A percentile compares a stretch with the other conserved stretches of the same genome.
phyloP scores from a whole-genome alignment of 768 basidiomycete genomes.

The Tulasnella sp. region DNA sequence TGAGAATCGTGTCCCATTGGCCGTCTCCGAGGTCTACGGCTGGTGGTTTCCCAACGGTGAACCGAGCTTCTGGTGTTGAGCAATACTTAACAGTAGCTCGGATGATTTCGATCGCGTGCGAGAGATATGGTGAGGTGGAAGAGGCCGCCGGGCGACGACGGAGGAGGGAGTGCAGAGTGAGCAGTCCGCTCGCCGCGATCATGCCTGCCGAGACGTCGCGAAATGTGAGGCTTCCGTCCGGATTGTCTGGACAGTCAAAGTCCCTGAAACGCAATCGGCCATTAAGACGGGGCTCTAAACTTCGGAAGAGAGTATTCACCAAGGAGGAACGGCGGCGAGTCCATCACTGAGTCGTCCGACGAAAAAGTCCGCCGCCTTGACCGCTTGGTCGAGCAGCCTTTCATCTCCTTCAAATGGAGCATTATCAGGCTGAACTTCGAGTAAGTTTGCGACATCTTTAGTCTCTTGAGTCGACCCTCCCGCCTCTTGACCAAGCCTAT shows the following conservation, averaged over 20 bases:
- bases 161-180: constrained; percentile 14
- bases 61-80: constrained; percentile 7
- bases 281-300: neutral
- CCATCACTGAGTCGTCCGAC: constrained; percentile 1
- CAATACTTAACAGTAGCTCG: constrained; percentile 22
- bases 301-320: neutral
- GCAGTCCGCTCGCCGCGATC: constrained; percentile 26
- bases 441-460: neutral
- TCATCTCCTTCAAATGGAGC: neutral
- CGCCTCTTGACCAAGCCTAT: neutral
- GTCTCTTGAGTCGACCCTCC: neutral
- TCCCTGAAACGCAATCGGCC: neutral
- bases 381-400: constrained; percentile 5
- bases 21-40: neutral
- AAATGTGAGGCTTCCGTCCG: constrained; percentile 26
- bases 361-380: constrained; percentile 22
- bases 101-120: constrained; percentile 21
- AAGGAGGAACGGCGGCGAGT: constrained; percentile 21
- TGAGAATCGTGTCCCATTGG: constrained; percentile 26
- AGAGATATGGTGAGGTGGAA: constrained; percentile 16
- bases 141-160: too few relatives aligned
- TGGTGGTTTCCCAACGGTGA: neutral
- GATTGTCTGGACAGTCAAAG: constrained; percentile 23
- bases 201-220: constrained; percentile 28
- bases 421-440: neutral